phyloP scores from a whole-genome alignment of 2,329 filamentous ascomycete species.

The Bimuria novae-zelandiae region DNA sequence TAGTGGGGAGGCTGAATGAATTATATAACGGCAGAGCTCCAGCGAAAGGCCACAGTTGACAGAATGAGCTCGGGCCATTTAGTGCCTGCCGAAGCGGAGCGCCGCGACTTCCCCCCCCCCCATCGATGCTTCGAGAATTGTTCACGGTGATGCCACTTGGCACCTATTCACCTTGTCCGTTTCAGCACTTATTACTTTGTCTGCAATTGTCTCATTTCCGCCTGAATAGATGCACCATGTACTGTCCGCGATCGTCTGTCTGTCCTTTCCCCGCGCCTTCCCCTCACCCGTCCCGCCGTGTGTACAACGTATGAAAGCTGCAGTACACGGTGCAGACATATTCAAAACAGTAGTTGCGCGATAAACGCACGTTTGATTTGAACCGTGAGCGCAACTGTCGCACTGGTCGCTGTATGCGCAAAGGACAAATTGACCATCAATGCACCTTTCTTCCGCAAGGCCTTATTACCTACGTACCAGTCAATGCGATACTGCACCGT shows the following conservation, averaged over 20 bases:
- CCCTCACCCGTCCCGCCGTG: slow-evolving; percentile 5
- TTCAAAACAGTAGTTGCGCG: too few relatives aligned
- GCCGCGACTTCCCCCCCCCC: slow-evolving; percentile 14
- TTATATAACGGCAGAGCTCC: slow-evolving; percentile 15
- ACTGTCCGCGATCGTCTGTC: background rate
- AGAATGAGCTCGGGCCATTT: slow-evolving; percentile 3
- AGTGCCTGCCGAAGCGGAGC: background rate
- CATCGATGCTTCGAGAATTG: slow-evolving; percentile 29
- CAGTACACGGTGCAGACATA: too few relatives aligned
- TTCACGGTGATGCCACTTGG: slow-evolving; percentile 27
- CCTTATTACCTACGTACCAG: too few relatives aligned
- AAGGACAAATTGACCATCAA: too few relatives aligned
- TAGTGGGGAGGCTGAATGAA: slow-evolving; percentile 11
- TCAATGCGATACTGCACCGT: too few relatives aligned
- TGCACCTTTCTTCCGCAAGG: too few relatives aligned
- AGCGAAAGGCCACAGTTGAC: slow-evolving; percentile 12
- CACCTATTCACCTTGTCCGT: slow-evolving; percentile 9
- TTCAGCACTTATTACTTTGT: background rate
- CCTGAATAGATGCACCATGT: background rate
- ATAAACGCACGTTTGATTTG: too few relatives aligned
- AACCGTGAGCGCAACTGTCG: too few relatives aligned
- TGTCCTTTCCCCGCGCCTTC: background rate
- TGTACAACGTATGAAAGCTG: slow-evolving; percentile 1
- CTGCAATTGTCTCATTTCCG: background rate
- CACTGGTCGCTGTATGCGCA: too few relatives aligned